Conservation (phyloP, 306 rosid genomes). For the Prosopis cineraria region DNA sequence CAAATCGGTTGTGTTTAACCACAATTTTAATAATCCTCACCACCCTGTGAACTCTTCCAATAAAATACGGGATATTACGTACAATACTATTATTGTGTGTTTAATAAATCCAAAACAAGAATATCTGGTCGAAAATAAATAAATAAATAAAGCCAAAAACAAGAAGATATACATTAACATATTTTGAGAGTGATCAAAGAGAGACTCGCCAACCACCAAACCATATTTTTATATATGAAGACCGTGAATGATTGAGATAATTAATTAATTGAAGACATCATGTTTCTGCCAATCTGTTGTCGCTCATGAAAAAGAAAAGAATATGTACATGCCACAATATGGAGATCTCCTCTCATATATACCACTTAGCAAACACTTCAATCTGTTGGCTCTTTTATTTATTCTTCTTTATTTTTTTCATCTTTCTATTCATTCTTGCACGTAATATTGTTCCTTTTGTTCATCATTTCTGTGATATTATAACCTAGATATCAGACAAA, state of each 20-base stretch:
- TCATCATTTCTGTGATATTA: neutral
- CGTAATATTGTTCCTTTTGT: slow-evolving; percentile 7
- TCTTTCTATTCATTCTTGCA: slow-evolving; percentile 40
- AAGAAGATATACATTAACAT: slow-evolving; percentile 16
- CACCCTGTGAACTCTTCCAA: neutral
- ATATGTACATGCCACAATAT: slow-evolving; percentile 15
- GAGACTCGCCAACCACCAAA: slow-evolving; percentile 47
- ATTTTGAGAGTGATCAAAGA: slow-evolving; percentile 27
- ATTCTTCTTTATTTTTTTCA: slow-evolving; percentile 1
- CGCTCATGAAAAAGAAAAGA: slow-evolving; percentile 22
- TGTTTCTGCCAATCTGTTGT: slow-evolving; percentile 40
- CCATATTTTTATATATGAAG: slow-evolving; percentile 11
- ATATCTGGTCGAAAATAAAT: neutral
- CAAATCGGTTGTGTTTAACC: no score
- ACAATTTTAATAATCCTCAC: neutral
- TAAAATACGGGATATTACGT: neutral
- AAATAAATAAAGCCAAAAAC: slow-evolving; percentile 24
- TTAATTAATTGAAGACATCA: slow-evolving; percentile 10
- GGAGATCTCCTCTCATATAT: slow-evolving; percentile 35
- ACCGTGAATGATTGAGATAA: slow-evolving; percentile 11
- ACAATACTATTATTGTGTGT: neutral
- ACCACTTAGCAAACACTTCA: slow-evolving; percentile 38
- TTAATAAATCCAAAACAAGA: slow-evolving; percentile 18
- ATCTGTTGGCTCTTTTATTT: slow-evolving; percentile 48
- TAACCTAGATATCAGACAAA: slow-evolving; percentile 12